Evolutionary conservation across 1,139 yeast species (phyloP).

Genomic region (Zhuliangozyma parablackwelliae): DNA sequence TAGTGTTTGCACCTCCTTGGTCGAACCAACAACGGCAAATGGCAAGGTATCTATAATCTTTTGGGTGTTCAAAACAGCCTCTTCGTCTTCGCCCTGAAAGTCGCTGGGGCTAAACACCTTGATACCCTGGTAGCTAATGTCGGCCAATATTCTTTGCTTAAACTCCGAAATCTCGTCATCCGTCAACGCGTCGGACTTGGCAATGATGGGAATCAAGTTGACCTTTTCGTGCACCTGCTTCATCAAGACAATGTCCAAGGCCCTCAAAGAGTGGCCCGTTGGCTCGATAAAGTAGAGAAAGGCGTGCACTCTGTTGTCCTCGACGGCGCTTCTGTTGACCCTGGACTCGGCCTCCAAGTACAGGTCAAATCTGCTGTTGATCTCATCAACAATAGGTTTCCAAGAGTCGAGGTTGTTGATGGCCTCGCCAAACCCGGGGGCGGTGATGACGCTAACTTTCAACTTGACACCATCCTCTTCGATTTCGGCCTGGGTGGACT

Average conservation of each 20-base stretch:
- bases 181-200: slow-evolving; percentile 90
- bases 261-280: slow-evolving; percentile 88
- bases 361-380: slow-evolving; percentile 79
- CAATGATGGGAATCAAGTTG: slow-evolving; percentile 89
- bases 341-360: slow-evolving; percentile 89
- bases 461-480: slow-evolving; percentile 93
- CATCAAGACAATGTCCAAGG: slow-evolving; percentile 88
- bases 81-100: slow-evolving; percentile 85
- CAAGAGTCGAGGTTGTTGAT: slow-evolving; percentile 86
- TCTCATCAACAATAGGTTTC: slow-evolving; percentile 90
- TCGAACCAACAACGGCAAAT: slow-evolving; percentile 93
- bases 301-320: slow-evolving; percentile 82
- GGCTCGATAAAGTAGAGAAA: slow-evolving; percentile 91
- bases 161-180: slow-evolving; percentile 78
- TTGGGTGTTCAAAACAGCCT: slow-evolving; percentile 60
- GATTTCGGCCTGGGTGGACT: slow-evolving; percentile 65
- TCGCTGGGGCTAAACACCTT: slow-evolving; percentile 74
- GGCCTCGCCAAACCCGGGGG: slow-evolving; percentile 93
- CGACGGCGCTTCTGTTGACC: slow-evolving; percentile 67
- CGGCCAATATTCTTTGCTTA: slow-evolving; percentile 72
- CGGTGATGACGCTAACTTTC: slow-evolving; percentile 77
- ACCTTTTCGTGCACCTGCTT: slow-evolving; percentile 86
- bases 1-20: slow-evolving; percentile 62
- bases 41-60: slow-evolving; percentile 74
- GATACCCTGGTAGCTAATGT: slow-evolving; percentile 71